Percentiles rank a stretch among this genome's conserved stretches.
Conservation (phyloP, 345 rosid genomes). For the Gossypium anomalum region DNA sequence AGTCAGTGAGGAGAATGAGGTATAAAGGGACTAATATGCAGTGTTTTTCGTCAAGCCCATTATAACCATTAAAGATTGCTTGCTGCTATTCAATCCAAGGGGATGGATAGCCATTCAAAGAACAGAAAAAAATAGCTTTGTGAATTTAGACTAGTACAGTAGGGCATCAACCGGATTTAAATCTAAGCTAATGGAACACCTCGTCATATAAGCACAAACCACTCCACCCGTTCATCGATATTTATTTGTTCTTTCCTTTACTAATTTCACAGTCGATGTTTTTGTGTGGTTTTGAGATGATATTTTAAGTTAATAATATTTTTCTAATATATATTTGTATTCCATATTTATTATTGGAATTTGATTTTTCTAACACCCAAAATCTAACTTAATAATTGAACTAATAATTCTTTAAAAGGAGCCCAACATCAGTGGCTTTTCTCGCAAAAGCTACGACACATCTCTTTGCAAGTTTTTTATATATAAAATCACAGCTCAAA, state of each 20-base stretch:
- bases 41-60: not conserved
- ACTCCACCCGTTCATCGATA: no score
- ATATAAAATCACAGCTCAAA: not conserved
- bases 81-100: not conserved
- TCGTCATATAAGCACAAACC: not conserved
- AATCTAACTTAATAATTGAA: constrained; percentile 8
- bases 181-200: not conserved
- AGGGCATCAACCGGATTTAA: no score
- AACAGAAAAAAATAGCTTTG: not conserved
- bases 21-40: not conserved
- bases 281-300: not conserved
- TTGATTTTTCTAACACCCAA: no score
- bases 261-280: no score
- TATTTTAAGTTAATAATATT: not conserved
- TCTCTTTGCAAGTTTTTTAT: not conserved
- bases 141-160: not conserved
- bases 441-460: not conserved
- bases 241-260: no score
- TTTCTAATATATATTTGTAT: no score
- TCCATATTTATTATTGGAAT: no score
- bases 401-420: constrained; percentile 1
- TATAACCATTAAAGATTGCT: not conserved
- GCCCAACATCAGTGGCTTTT: constrained; percentile 12
- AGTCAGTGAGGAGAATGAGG: not conserved
- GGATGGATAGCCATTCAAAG: no score